Base-by-base conservation (phyloP, 179 eudicot species). In the Spinacia oleracea region DNA sequence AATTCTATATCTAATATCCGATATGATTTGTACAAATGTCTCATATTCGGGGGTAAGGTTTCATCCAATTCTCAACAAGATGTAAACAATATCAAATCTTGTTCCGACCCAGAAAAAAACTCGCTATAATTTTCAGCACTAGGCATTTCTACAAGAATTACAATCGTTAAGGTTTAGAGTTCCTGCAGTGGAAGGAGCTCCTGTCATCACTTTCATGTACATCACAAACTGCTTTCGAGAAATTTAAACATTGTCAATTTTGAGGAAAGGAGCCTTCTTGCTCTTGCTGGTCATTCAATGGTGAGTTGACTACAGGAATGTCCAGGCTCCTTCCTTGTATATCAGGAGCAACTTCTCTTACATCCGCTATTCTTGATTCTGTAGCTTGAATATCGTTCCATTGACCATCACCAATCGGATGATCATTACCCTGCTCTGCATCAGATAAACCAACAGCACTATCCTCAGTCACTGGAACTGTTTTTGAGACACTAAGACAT, bases 361-460 rank as follows among this genome's bases (percentile, higher is more conserved):
- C 99, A 75, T 96, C 98, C 10, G 97, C 88, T 78, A 93, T 90
- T 46, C 86, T 83, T 51, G 97, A 89, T 32, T 96, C 99, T 4
- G 97, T 90, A 42, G 98, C 87, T 78, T 89, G 90, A 82, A 96
- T 93, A 80, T 96, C 99, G 67, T 87, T 96, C 98, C 98, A 96
- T 78, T 88, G 97, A 81, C 87, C 84, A 76, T 92, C 93, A 46
- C 83, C 85, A 70, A 84, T 81, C 6, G 96, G 84, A 68, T 86
- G 82, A 56, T 78, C 83, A 60, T 81, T 82, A 15, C 79, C 56
- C 81, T 85, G 90, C 73, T 90, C 89, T 46, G 81, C 88, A 42
- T 81, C 84, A 76, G 85, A 51, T 56, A 84, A 80, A 60, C 79
- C 80, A 38, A 82, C 84, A 34, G 84, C 76, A 77, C 79, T 83